These are phyloP conservation scores for Lachnellula subtilissima DNA, from an alignment of 2,329 filamentous ascomycete species.

Conservation along the genomic window DNA sequence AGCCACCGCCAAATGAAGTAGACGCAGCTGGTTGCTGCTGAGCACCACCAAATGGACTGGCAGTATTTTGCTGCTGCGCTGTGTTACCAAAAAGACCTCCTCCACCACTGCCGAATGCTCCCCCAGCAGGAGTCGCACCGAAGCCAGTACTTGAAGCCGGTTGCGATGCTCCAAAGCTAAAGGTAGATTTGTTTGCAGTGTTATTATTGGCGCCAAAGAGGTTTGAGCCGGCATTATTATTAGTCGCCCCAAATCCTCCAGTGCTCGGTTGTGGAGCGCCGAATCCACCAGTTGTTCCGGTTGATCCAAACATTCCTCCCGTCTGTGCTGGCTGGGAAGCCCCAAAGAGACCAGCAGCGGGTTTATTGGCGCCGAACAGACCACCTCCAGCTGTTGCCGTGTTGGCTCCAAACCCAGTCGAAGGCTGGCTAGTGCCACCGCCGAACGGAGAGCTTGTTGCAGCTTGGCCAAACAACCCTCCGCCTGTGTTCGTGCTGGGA, in stretches of 20 bases:
- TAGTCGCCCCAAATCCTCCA: conserved; percentile 21
- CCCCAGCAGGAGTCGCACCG: conserved; percentile 10
- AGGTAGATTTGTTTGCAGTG: conserved; percentile 32
- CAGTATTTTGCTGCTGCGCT: conserved; percentile 7
- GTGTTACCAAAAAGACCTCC: conserved; percentile 36
- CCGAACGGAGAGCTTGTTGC: conserved; percentile 43
- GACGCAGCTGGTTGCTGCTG: conserved; percentile 31
- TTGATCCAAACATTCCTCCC: conserved; percentile 34
- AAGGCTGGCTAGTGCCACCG: conserved; percentile 33
- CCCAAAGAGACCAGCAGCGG: conserved; percentile 40
- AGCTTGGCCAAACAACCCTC: conserved; percentile 37
- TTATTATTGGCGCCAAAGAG: conserved; percentile 25
- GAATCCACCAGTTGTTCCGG: conserved; percentile 34
- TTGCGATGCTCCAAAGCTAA: conserved; percentile 17
- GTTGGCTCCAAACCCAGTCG: conserved; percentile 45
- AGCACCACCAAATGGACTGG: conserved; percentile 34
- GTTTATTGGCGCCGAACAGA: conserved; percentile 37
- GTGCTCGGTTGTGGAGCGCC: conserved; percentile 27
- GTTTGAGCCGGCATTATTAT: conserved; percentile 15
- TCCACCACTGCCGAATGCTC: conserved; percentile 10
- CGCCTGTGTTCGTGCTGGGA: conserved; percentile 28
- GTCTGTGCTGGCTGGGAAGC: conserved; percentile 15
- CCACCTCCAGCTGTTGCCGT: conserved; percentile 29
- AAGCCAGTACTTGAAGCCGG: conserved; percentile 9
- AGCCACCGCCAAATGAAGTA: conserved; percentile 32